Conservation (phyloP, 768 basidiomycete genomes). For the Aureoboletus auriporus region DNA sequence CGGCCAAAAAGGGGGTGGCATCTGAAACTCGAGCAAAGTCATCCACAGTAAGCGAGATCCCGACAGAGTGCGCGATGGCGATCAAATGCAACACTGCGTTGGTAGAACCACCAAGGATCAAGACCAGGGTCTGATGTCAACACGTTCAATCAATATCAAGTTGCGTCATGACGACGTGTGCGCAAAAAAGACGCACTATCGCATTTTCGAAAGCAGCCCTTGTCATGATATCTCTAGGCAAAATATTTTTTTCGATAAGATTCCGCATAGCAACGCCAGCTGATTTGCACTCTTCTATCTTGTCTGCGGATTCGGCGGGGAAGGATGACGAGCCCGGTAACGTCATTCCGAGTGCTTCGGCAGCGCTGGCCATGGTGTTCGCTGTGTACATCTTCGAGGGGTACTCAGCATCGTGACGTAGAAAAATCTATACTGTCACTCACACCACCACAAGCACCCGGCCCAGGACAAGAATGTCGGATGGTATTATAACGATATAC, state of each 20-base stretch:
- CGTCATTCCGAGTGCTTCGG: slow-evolving; percentile 95
- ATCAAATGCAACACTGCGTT: slow-evolving; percentile 97
- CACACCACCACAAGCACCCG: slow-evolving; percentile 97
- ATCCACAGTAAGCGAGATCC: slow-evolving; percentile 81
- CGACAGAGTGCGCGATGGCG: slow-evolving; percentile 94
- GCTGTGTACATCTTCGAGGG: slow-evolving; percentile 86
- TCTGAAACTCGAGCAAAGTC: slow-evolving; percentile 96
- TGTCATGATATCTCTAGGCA: slow-evolving; percentile 96
- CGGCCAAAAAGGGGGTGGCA: slow-evolving; percentile 88
- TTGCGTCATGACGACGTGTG: slow-evolving; percentile 6
- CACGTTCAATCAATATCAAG: not conserved
- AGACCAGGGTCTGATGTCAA: slow-evolving; percentile 72
- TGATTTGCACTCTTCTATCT: slow-evolving; percentile 75
- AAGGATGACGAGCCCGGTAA: slow-evolving; percentile 96
- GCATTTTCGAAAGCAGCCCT: slow-evolving; percentile 96
- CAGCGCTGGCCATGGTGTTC: slow-evolving; percentile 96
- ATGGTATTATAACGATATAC: slow-evolving; percentile 80
- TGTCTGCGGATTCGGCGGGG: slow-evolving; percentile 90
- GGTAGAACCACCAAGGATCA: slow-evolving; percentile 97
- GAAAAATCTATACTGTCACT: slow-evolving; percentile 30
- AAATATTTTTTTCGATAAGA: slow-evolving; percentile 86
- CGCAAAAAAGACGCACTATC: slow-evolving; percentile 53
- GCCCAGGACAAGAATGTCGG: slow-evolving; percentile 93
- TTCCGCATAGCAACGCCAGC: slow-evolving; percentile 82
- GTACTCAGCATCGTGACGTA: slow-evolving; percentile 3